Evolutionary conservation across 768 basidiomycete genomes (phyloP).

Genomic region (Cystoderma amianthinum): DNA sequence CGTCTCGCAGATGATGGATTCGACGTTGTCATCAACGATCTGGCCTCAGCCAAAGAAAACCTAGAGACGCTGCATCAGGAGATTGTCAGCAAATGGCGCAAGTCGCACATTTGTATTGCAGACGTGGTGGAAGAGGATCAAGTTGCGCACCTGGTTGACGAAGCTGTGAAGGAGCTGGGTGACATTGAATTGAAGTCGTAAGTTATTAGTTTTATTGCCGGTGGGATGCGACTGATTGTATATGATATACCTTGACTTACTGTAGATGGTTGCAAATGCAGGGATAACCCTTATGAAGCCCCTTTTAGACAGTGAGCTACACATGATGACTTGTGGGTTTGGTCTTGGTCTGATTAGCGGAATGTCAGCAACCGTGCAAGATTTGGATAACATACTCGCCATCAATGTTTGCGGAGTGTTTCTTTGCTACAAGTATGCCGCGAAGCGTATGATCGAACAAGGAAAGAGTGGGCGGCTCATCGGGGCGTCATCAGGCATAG

Average conservation of each 20-base stretch:
- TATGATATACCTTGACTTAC: slow-evolving; percentile 2
- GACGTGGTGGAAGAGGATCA: slow-evolving; percentile 13
- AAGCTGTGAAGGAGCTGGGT: slow-evolving; percentile 8
- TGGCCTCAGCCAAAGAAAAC: slow-evolving; percentile 8
- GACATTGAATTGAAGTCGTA: too few species aligned
- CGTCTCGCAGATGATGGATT: slow-evolving; percentile 37
- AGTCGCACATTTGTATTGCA: slow-evolving; percentile 4
- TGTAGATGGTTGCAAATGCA: slow-evolving; percentile 2
- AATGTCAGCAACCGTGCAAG: background rate
- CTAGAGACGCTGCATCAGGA: slow-evolving; percentile 7
- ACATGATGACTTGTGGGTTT: background rate
- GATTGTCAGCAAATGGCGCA: slow-evolving; percentile 8
- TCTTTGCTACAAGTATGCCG: slow-evolving; percentile 1
- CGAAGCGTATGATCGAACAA: background rate
- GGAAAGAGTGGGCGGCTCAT: background rate
- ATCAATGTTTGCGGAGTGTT: background rate
- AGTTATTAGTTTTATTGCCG: slow-evolving; percentile 8
- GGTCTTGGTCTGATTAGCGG: background rate
- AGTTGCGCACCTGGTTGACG: slow-evolving; percentile 10
- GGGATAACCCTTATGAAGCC: background rate
- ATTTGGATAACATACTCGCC: background rate
- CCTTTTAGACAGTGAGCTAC: background rate
- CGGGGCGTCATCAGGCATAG: too few species aligned
- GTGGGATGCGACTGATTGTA: too few species aligned
- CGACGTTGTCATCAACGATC: slow-evolving; percentile 34